These are phyloP conservation scores for Phytopythium litorale DNA, from an alignment of 352 stramenopile genomes.

Conservation along the genomic window DNA sequence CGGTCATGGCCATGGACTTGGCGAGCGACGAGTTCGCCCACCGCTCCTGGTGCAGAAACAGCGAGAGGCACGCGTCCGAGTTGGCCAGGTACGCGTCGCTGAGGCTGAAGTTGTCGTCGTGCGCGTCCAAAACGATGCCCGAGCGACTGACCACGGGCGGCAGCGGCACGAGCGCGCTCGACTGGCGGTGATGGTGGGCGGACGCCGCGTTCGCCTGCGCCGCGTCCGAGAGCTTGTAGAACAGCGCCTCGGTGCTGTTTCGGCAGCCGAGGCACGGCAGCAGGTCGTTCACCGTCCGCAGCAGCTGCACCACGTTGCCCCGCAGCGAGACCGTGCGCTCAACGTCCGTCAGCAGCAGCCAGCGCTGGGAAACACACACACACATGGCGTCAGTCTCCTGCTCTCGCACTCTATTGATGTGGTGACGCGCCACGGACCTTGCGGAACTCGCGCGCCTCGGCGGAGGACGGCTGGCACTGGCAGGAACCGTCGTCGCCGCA, in stretches of 20 bases:
- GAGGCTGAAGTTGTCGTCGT: conserved; percentile 59
- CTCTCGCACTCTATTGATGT: not conserved
- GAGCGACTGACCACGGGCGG: conserved; percentile 48
- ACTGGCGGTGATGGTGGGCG: not conserved
- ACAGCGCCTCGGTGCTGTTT: conserved; percentile 73
- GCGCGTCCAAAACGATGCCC: conserved; percentile 48
- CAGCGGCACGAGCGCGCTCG: conserved; percentile 3
- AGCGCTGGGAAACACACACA: conserved; percentile 33
- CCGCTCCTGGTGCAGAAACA: conserved; percentile 81
- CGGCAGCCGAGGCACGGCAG: conserved; percentile 75
- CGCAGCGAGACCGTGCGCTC: conserved; percentile 67
- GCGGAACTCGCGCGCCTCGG: conserved; percentile 76
- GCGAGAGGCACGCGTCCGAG: conserved; percentile 56
- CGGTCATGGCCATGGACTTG: conserved; percentile 27
- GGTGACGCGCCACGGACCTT: conserved; percentile 35
- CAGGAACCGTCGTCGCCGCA: conserved; percentile 25
- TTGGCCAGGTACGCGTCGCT: conserved; percentile 63
- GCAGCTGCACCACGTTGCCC: conserved; percentile 60
- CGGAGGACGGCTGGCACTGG: conserved; percentile 60
- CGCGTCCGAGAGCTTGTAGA: conserved; percentile 60
- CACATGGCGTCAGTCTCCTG: conserved; percentile 11
- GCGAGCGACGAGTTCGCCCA: conserved; percentile 49
- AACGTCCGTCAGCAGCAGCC: conserved; percentile 71
- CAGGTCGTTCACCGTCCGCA: conserved; percentile 68
- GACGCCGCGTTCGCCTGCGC: conserved; percentile 12